Base-by-base conservation (phyloP, 352 stramenopile genomes). In the Globisporangium cederbergense region DNA sequence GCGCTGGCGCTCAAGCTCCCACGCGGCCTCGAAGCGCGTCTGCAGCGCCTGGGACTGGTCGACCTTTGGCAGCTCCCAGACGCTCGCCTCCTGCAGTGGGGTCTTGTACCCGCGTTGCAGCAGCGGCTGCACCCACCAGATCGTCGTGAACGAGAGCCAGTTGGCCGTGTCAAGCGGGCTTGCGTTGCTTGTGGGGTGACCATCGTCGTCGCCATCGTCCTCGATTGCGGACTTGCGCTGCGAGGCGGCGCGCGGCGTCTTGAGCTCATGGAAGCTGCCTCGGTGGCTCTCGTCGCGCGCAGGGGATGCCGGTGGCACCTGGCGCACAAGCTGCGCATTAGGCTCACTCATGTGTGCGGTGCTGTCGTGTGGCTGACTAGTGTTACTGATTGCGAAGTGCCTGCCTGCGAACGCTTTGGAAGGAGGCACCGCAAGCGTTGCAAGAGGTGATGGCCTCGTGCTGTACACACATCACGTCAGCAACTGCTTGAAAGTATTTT, bases 111-210 rank as follows among this genome's bases (percentile, higher is more conserved):
- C 81, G 10, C 63, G 63, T 28, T 25, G 18, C 2, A 90, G 68
- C 38, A 90, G 57, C 40, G 71, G 72, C 32, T 80, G 71, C 30
- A 90, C 57, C 81, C 81, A 90, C 68, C 70, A 84, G 34, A 90
- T 68, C 18, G 75, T 80, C 32, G 80, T 69, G 46, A 80, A 59
- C 25, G 77, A 84, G 43, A 90, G 46, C 50, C 70, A 64, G 18
- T 73, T 73, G 34, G 68, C 73, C 9, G 62, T 64, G 50, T 86
- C 75, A 0, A 86, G 60, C 10, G 76, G 78, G 55, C 59, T 81
- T 25, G 63, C 20, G 0, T 18, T 25, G 2, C 4, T 42, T 8
- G 46, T 16, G 38, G 14, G 7, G 6, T 34, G 1, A 8, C 32
- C 36, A 46, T 54, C 7, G 36, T 30, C 36, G 14, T 13, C 43